Evolutionary conservation across 441 rosid species (phyloP).

Genomic region (Gossypium schwendimanii): DNA sequence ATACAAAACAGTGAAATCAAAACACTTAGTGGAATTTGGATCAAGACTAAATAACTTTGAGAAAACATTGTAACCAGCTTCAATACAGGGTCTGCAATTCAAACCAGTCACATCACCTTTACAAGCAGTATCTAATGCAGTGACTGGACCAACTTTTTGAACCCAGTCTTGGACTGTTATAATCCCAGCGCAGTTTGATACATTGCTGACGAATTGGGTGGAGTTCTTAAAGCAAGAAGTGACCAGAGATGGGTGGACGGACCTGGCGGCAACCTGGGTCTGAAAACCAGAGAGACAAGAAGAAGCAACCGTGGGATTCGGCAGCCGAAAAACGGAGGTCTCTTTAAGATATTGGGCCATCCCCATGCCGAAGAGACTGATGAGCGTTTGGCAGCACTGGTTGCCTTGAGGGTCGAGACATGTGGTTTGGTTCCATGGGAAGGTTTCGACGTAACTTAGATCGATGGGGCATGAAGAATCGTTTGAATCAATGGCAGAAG

Average conservation of each 20-base stretch:
- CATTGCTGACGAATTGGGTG: conserved; percentile 29
- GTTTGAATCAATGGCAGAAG: conserved; percentile 12
- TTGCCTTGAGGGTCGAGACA: conserved; percentile 20
- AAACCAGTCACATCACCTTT: conserved; percentile 25
- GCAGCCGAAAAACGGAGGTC: conserved; percentile 39
- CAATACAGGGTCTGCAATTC: conserved; percentile 42
- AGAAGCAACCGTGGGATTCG: conserved; percentile 20
- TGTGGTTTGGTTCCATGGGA: conserved; percentile 47
- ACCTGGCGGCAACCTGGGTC: conserved; percentile 20
- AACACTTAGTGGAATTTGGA: conserved; percentile 35
- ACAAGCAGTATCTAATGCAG: conserved; percentile 36
- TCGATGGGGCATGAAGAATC: conserved; percentile 35
- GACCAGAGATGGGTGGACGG: conserved; percentile 26
- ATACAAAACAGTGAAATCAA: conserved; percentile 33
- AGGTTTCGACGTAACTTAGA: conserved; percentile 30
- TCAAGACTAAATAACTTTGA: conserved; percentile 22
- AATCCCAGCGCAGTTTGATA: conserved; percentile 39
- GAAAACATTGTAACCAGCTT: conserved; percentile 37
- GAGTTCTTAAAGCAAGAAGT: conserved; percentile 31
- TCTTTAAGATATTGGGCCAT: conserved; percentile 39
- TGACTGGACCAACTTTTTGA: conserved; percentile 26
- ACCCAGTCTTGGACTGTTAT: conserved; percentile 36
- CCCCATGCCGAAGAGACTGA: conserved; percentile 48
- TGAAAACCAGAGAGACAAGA: conserved; percentile 38
- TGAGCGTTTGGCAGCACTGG: conserved; percentile 41